A percentile compares a stretch with the other conserved stretches of the same genome.
Conservation (phyloP, 192 early-diverging fungal genomes). For the Irineochytrium annulatum region DNA sequence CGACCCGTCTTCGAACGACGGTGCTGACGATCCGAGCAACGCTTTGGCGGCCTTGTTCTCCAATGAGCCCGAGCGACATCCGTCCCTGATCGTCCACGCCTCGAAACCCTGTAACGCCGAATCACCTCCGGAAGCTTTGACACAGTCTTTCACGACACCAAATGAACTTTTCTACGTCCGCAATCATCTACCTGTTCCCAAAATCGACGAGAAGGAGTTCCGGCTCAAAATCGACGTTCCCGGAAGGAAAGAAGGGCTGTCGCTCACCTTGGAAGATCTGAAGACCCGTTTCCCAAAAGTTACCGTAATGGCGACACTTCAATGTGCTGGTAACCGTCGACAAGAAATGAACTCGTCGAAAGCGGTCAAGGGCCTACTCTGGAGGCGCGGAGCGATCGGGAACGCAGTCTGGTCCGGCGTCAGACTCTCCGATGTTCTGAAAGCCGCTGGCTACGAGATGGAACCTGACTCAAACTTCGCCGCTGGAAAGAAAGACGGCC, state of each 20-base stretch:
- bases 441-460: constrained; percentile 50
- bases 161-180: constrained; percentile 75
- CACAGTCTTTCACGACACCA: constrained; percentile 70
- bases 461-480: constrained; percentile 20
- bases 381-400: constrained; percentile 72
- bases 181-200: constrained; percentile 86
- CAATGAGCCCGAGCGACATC: constrained; percentile 71
- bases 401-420: constrained; percentile 80
- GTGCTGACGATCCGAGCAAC: constrained; percentile 1
- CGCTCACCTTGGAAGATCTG: constrained; percentile 48
- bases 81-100: constrained; percentile 59
- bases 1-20: constrained; percentile 12
- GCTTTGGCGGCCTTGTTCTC: constrained; percentile 39
- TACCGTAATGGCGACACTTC: constrained; percentile 61
- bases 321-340: constrained; percentile 84
- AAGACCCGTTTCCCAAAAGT: constrained; percentile 43
- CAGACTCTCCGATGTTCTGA: constrained; percentile 70
- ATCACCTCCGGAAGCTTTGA: constrained; percentile 53
- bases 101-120: constrained; percentile 86
- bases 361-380: constrained; percentile 75
- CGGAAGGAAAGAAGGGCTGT: constrained; percentile 37
- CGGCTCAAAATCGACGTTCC: constrained; percentile 54
- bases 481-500: constrained; percentile 11
- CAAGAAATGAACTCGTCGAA: constrained; percentile 74
- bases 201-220: constrained; percentile 56